These are phyloP conservation scores for Gentiana macrophylla DNA, from an alignment of 257 asterid genomes.

Conservation along the genomic window DNA sequence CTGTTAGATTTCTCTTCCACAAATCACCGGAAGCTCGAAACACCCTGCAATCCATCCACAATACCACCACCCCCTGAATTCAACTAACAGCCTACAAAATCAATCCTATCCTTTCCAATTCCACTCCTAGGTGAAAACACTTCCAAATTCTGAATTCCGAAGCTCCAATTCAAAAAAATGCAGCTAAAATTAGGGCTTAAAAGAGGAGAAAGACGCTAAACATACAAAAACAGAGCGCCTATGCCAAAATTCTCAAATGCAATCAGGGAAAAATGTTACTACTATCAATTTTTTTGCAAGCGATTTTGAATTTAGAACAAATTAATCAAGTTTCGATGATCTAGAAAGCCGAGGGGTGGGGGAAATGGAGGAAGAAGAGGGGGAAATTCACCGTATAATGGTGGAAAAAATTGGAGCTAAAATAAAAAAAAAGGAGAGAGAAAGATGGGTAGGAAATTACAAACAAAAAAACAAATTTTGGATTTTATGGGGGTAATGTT, in stretches of 20 bases:
- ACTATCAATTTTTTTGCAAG: too few relatives aligned
- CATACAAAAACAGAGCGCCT: too few relatives aligned
- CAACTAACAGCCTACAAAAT: conserved; percentile 6
- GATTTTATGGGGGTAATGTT: conserved; percentile 2
- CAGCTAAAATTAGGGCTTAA: too few relatives aligned
- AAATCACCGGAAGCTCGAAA: conserved; percentile 30
- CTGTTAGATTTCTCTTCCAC: conserved; percentile 25
- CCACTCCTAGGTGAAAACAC: neutral
- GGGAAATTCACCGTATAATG: conserved; percentile 2
- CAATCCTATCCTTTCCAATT: neutral
- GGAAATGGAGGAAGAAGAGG: neutral
- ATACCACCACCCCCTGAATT: conserved; percentile 7
- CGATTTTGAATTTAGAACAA: neutral
- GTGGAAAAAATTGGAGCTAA: conserved; percentile 3
- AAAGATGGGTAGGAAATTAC: conserved; percentile 24
- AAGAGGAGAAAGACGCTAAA: too few relatives aligned
- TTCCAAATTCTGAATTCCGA: neutral
- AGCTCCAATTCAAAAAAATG: neutral
- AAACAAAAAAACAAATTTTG: conserved; percentile 16
- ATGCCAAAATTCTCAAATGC: neutral
- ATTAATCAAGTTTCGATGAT: conserved; percentile 3
- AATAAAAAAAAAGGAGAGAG: neutral
- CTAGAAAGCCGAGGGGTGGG: conserved; percentile 10
- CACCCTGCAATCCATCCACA: conserved; percentile 47
- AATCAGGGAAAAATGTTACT: too few relatives aligned